phyloP scores from a whole-genome alignment of 352 stramenopile species.

The Heterotrichella gracilis region DNA sequence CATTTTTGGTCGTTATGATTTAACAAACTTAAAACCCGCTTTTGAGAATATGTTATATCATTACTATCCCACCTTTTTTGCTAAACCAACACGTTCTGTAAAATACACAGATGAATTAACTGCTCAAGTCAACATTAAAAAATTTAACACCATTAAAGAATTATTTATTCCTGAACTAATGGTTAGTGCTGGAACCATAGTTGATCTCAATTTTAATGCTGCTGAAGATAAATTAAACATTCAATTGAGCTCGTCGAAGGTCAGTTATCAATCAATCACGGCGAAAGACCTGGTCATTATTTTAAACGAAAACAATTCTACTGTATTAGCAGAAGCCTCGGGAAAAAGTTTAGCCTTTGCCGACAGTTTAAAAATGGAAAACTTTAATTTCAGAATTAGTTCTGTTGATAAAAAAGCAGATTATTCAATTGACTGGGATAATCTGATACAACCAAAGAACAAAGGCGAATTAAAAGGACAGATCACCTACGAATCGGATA shows the following conservation, averaged over 20 bases:
- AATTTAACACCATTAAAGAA: slow-evolving; percentile 2
- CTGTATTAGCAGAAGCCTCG: not conserved
- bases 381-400: not conserved
- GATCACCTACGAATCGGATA: not conserved
- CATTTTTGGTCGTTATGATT: not conserved
- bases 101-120: not conserved
- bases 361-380: not conserved
- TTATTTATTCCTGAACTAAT: slow-evolving; percentile 1
- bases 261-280: not conserved
- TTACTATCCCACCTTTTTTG: not conserved
- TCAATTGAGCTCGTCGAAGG: not conserved
- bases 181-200: not conserved
- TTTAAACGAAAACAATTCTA: not conserved
- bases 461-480: not conserved
- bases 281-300: not conserved
- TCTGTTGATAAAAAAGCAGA: not conserved
- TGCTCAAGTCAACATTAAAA: not conserved
- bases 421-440: not conserved
- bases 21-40: not conserved
- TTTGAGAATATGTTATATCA: not conserved
- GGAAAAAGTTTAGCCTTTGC: not conserved
- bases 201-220: not conserved
- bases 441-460: not conserved
- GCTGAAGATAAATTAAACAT: slow-evolving; percentile 10
- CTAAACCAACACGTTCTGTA: not conserved